These are phyloP conservation scores for Monosporascus sp. DNA, from an alignment of 2,329 filamentous ascomycete species.

Conservation along the genomic window DNA sequence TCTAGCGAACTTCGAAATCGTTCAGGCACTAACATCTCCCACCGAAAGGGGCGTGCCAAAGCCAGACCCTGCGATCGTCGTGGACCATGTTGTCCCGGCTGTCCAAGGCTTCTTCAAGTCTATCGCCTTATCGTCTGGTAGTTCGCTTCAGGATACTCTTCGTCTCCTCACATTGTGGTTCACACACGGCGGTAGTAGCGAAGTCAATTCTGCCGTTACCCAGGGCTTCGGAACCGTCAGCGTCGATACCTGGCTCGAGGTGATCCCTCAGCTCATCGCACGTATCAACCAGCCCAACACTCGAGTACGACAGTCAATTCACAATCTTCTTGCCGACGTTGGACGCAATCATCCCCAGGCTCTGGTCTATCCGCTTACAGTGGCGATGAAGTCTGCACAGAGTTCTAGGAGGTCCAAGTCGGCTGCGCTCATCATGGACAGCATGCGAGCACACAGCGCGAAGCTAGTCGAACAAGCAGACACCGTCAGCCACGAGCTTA, in stretches of 20 bases:
- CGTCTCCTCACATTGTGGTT: conserved; percentile 95
- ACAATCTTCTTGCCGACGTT: conserved; percentile 86
- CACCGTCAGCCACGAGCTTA: conserved; percentile 90
- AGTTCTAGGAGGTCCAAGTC: conserved; percentile 79
- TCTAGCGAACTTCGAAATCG: conserved; percentile 95
- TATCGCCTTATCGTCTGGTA: conserved; percentile 84
- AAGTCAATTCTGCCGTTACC: conserved; percentile 82
- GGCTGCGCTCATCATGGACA: conserved; percentile 92
- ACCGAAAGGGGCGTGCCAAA: conserved; percentile 46
- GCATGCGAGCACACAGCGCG: conserved; percentile 91
- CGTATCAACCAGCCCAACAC: conserved; percentile 94
- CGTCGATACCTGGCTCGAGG: conserved; percentile 97
- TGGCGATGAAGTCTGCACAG: conserved; percentile 91
- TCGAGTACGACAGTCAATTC: conserved; percentile 82
- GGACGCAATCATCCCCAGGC: conserved; percentile 93
- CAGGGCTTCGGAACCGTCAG: conserved; percentile 90
- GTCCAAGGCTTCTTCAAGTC: conserved; percentile 97
- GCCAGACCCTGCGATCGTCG: conserved; percentile 62
- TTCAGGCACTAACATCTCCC: conserved; percentile 70
- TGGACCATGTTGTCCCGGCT: conserved; percentile 88
- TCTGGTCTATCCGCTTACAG: conserved; percentile 91
- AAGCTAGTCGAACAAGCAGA: conserved; percentile 92
- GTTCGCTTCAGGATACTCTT: conserved; percentile 91
- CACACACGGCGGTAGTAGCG: conserved; percentile 78
- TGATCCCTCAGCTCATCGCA: conserved; percentile 95